Base-by-base conservation (phyloP, 495 filamentous ascomycete genomes). In the Cladorrhinum samala region DNA sequence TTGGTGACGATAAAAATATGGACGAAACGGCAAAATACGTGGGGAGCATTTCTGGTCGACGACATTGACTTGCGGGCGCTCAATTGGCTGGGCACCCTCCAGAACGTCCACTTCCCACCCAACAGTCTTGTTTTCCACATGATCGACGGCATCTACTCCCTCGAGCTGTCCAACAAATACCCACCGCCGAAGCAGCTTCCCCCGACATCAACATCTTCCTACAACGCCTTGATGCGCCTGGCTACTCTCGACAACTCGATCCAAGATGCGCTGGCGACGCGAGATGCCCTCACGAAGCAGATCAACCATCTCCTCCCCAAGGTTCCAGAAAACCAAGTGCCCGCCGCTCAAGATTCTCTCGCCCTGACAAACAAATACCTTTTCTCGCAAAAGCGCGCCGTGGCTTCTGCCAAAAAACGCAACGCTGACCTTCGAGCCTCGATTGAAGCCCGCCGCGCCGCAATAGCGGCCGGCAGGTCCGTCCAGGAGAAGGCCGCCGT, bases 121-220 rank as follows among this genome's bases (percentile, higher is more conserved):
- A 98, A 98, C 65, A 88, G 84, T 50, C 76, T 96, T 18, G 71
- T 97, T 14, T 95, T 96, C 61, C 86, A 92, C 64, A 82, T 97
- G 47, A 70, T 83, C 0, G 93, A 97, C 67, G 93, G 93, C 25
- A 82, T 95, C 13, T 98, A 96, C 70, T 90, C 88, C 21, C 58
- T 77, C 50, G 72, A 77, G 25, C 55, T 79, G 30, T 73, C 72
- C 5, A 70, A 62, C 46, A 77, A 75, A 44, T 65, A 65, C 17
- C 68, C 73, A 19, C 63, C 66, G 45, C 70, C 72, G 20, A 76
- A 80, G 62, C 68, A 74, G 54, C 69, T 69, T 8, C 57, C 69
- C 18, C 44, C 71, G 13, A 25, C 72, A 14, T 55, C 70, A 0
- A 93, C 88, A 1, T 89, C 90, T 4, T 91, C 90, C 1, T 98